These are phyloP conservation scores for Peronospora belbahrii DNA, from an alignment of 352 stramenopile species.

Conservation along the genomic window DNA sequence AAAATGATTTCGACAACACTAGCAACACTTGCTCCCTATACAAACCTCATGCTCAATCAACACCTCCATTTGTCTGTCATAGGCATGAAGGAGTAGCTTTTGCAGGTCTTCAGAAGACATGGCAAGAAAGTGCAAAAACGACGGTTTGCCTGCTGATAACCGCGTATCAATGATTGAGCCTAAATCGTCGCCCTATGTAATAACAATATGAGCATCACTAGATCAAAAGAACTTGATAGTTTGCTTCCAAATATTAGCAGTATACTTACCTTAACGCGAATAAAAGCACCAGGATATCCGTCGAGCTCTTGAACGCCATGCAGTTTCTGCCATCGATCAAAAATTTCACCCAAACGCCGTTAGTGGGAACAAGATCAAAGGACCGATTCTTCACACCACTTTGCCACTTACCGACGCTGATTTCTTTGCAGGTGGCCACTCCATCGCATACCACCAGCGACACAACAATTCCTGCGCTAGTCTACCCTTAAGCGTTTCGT, in stretches of 20 bases:
- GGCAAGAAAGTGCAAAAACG: conserved; percentile 79
- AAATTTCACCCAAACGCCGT: too few relatives aligned
- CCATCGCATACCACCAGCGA: conserved; percentile 81
- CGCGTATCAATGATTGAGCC: conserved; percentile 78
- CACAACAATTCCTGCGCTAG: conserved; percentile 74
- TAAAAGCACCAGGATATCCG: conserved; percentile 68
- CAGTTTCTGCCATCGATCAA: conserved; percentile 32
- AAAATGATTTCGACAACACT: background rate
- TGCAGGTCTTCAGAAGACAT: conserved; percentile 65
- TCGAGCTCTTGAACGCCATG: conserved; percentile 78
- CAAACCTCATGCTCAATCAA: conserved; percentile 60
- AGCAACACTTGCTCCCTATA: background rate
- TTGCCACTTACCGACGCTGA: conserved; percentile 18
- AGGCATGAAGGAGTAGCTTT: conserved; percentile 64
- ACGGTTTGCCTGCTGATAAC: conserved; percentile 56
- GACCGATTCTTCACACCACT: too few relatives aligned
- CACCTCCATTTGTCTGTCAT: conserved; percentile 80
- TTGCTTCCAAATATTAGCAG: too few relatives aligned
- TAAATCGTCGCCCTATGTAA: conserved; percentile 67
- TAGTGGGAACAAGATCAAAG: too few relatives aligned
- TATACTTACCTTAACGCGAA: conserved; percentile 62
- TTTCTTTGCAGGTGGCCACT: conserved; percentile 56
- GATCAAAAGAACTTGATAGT: background rate
- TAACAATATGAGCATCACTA: background rate
- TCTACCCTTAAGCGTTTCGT: conserved; percentile 67